A percentile compares a stretch with the other conserved stretches of the same genome.
Conservation (phyloP, 1,284 basidiomycete species). For the Ceratobasidium sp. region DNA sequence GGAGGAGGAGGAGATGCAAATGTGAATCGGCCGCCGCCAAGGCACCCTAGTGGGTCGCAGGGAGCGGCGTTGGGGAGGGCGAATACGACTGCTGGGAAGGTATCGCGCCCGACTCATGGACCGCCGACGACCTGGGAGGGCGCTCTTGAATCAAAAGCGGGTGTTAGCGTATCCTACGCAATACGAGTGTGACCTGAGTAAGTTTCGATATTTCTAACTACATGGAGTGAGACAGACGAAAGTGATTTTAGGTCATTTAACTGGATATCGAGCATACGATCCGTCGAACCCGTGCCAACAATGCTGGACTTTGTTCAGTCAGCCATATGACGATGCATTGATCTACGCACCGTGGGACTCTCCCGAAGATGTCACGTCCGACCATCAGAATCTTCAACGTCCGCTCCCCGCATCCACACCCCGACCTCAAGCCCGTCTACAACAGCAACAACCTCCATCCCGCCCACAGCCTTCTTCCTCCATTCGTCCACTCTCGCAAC, state of each 20-base stretch:
- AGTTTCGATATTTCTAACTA: conserved; percentile 51
- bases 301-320: conserved; percentile 77
- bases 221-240: not conserved
- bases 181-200: conserved; percentile 74
- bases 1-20: not conserved
- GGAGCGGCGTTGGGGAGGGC: not conserved
- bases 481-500: not conserved
- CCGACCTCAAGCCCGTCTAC: conserved; percentile 47
- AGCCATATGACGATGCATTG: conserved; percentile 70
- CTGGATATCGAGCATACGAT: conserved; percentile 77
- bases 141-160: conserved; percentile 69
- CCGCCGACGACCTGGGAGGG: conserved; percentile 76
- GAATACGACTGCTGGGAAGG: conserved; percentile 30
- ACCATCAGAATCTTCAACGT: conserved; percentile 59
- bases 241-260: conserved; percentile 70
- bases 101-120: conserved; percentile 53
- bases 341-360: conserved; percentile 66
- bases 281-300: conserved; percentile 74
- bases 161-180: conserved; percentile 76
- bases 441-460: conserved; percentile 40
- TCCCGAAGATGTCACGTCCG: conserved; percentile 51
- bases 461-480: conserved; percentile 7
- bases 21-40: conserved; percentile 30
- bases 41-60: conserved; percentile 17
- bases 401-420: conserved; percentile 56